Evolutionary conservation across 2,329 filamentous ascomycete species (phyloP).

Genomic region (Orbilia blumenaviensis): DNA sequence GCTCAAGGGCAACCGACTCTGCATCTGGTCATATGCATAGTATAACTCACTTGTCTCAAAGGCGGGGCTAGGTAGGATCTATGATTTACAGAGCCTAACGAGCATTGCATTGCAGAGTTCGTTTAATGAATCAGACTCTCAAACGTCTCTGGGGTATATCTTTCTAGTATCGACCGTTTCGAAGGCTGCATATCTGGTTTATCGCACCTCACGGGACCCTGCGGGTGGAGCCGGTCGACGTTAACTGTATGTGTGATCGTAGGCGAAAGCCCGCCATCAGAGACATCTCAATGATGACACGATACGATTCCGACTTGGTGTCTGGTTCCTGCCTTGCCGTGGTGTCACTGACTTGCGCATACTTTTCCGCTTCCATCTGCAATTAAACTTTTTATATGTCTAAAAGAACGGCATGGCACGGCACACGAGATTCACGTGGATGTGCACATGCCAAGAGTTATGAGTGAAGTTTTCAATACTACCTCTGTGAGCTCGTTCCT

Average conservation of each 20-base stretch:
- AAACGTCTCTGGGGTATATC: conserved; percentile 15
- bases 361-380: conserved; percentile 2
- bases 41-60: background rate
- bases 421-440: conserved; percentile 19
- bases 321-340: conserved; percentile 1
- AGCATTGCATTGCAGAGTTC: conserved; percentile 19
- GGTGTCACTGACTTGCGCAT: conserved; percentile 12
- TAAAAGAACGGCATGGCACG: conserved; percentile 3
- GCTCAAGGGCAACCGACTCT: background rate
- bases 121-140: conserved; percentile 34
- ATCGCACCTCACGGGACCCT: conserved; percentile 12
- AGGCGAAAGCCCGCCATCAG: background rate
- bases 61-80: background rate
- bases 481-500: conserved; percentile 25
- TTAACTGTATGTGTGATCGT: background rate
- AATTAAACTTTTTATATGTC: conserved; percentile 4
- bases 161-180: conserved; percentile 29
- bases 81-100: conserved; percentile 19
- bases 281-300: background rate
- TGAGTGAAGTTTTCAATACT: conserved; percentile 11
- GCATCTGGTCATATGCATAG: too few species aligned
- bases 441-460: background rate
- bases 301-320: background rate
- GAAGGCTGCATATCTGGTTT: conserved; percentile 26
- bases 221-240: conserved; percentile 13